These are phyloP conservation scores for Malus hybrid DNA, from an alignment of 331 rosid species.

Conservation along the genomic window DNA sequence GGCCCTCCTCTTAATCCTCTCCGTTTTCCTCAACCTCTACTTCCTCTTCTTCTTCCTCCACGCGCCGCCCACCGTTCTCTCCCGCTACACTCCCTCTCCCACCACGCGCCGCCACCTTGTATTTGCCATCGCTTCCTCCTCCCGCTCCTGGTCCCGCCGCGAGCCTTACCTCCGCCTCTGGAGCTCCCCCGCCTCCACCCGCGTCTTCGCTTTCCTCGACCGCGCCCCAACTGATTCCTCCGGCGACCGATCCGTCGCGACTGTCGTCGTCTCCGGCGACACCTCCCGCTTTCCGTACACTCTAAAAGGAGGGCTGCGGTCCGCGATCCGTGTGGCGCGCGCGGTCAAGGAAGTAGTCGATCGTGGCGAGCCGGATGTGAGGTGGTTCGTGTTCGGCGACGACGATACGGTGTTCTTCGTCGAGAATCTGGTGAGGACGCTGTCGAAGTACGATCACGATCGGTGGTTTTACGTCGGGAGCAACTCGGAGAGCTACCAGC, in stretches of 20 bases:
- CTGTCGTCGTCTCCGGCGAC: conserved; percentile 49
- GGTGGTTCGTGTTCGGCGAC: conserved; percentile 95
- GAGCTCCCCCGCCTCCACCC: conserved; percentile 48
- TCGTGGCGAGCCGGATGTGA: conserved; percentile 52
- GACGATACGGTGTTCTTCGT: conserved; percentile 88
- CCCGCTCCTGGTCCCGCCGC: conserved; percentile 58
- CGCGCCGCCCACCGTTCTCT: neutral
- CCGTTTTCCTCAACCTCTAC: conserved; percentile 37
- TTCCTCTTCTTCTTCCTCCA: conserved; percentile 22
- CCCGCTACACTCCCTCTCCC: conserved; percentile 11
- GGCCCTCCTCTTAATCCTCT: conserved; percentile 37
- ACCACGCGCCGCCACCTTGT: conserved; percentile 69
- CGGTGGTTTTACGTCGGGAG: conserved; percentile 70
- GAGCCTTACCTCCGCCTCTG: conserved; percentile 55
- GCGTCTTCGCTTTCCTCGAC: conserved; percentile 70
- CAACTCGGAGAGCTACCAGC: conserved; percentile 75
- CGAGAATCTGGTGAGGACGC: conserved; percentile 61
- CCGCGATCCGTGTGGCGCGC: conserved; percentile 86
- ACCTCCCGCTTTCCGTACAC: conserved; percentile 61
- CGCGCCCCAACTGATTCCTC: neutral
- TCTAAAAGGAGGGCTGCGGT: conserved; percentile 56
- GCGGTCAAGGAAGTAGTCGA: conserved; percentile 75
- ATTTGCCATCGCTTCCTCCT: conserved; percentile 70
- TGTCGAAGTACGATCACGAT: conserved; percentile 65
- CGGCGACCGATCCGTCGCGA: conserved; percentile 18